These are phyloP conservation scores for Thymus quinquecostatus DNA, from an alignment of 257 asterid species.

Conservation along the genomic window DNA sequence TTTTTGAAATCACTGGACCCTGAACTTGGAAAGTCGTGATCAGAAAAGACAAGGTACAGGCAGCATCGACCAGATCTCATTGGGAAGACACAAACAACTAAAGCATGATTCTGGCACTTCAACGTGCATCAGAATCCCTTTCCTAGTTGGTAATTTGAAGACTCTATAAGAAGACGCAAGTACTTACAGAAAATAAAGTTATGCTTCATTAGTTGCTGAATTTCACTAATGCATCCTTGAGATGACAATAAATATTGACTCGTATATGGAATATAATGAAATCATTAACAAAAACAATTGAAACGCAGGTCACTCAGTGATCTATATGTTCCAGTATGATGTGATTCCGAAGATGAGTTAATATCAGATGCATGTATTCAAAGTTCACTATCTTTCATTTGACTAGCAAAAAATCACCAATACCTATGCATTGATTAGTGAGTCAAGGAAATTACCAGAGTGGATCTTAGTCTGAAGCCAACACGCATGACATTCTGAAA, in stretches of 20 bases:
- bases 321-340: not conserved
- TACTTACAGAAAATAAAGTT: no score
- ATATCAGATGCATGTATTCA: not conserved
- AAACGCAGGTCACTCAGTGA: not conserved
- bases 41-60: no score
- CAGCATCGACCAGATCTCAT: no score
- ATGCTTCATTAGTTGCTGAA: no score
- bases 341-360: not conserved
- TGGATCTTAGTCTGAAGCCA: constrained; percentile 84
- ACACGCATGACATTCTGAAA: constrained; percentile 96
- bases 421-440: not conserved
- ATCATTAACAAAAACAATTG: no score
- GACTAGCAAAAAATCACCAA: constrained; percentile 14
- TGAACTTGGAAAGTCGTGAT: no score
- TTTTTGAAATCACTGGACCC: no score
- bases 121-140: no score
- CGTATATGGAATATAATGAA: not conserved
- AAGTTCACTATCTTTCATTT: constrained; percentile 9
- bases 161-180: no score
- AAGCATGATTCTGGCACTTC: no score
- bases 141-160: no score
- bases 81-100: no score
- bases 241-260: not conserved
- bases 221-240: not conserved
- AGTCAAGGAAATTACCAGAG: constrained; percentile 62